Percentiles rank a stretch among this genome's conserved stretches.
phyloP scores from a whole-genome alignment of 495 filamentous ascomycete genomes.

The Annulohypoxylon nitens region DNA sequence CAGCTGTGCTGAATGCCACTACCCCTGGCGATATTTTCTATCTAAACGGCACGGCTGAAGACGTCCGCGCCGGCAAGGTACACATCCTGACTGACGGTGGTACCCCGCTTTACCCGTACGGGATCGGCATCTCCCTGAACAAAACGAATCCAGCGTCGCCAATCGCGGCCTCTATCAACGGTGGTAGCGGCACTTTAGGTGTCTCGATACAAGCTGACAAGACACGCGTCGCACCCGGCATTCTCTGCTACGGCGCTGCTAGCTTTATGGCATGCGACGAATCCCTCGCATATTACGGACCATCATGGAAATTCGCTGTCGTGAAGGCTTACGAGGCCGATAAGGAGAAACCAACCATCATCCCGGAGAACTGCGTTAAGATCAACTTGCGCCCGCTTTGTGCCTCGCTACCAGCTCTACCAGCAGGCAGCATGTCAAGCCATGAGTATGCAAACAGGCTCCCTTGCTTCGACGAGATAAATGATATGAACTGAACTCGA shows the following conservation, averaged over 20 bases:
- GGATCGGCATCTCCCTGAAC: conserved; percentile 20
- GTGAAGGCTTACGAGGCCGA: conserved; percentile 11
- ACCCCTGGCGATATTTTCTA: conserved; percentile 33
- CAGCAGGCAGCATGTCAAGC: conserved; percentile 20
- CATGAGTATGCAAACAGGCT: conserved; percentile 34
- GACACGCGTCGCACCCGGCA: background rate
- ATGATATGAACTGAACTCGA: background rate
- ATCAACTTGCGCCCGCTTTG: conserved; percentile 42
- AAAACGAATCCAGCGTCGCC: background rate
- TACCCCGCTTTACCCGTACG: conserved; percentile 30
- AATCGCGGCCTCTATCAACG: conserved; percentile 30
- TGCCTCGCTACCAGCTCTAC: conserved; percentile 16
- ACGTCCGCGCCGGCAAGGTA: background rate
- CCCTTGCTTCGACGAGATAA: conserved; percentile 20
- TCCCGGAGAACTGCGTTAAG: conserved; percentile 34
- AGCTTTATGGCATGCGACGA: conserved; percentile 62
- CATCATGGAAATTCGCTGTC: conserved; percentile 38
- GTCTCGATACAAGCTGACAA: conserved; percentile 3
- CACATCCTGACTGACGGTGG: conserved; percentile 36
- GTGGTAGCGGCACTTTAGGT: conserved; percentile 24
- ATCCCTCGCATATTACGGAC: conserved; percentile 26
- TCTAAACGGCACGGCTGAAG: conserved; percentile 42
- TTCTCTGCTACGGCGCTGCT: conserved; percentile 43
- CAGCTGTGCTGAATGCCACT: conserved; percentile 22
- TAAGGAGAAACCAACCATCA: background rate